Conservation (phyloP, 371 early-diverging fungal species). For the Umbelopsis sp. region DNA sequence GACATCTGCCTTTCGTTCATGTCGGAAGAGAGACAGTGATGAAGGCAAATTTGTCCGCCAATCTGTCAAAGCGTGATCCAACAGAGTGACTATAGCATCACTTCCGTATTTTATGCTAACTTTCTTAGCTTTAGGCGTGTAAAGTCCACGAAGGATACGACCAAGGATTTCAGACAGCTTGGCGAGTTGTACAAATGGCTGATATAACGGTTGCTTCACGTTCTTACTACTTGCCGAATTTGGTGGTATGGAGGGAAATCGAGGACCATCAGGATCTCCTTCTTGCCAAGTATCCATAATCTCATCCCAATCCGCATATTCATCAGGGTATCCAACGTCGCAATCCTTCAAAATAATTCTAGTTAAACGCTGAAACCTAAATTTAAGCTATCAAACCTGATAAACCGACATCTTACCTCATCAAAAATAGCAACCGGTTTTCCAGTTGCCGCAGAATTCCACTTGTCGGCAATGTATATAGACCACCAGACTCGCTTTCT, state of each 20-base stretch:
- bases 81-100: slow-evolving; percentile 48
- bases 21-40: not conserved
- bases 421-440: slow-evolving; percentile 59
- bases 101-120: slow-evolving; percentile 52
- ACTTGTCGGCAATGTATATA: slow-evolving; percentile 63
- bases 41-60: slow-evolving; percentile 35
- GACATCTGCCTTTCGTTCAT: not conserved
- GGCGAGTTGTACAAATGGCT: slow-evolving; percentile 50
- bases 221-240: not conserved
- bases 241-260: slow-evolving; percentile 5
- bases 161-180: slow-evolving; percentile 54
- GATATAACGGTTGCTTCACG: slow-evolving; percentile 42
- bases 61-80: slow-evolving; percentile 46
- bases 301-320: slow-evolving; percentile 47
- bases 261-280: slow-evolving; percentile 9
- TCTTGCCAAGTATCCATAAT: slow-evolving; percentile 39
- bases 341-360: slow-evolving; percentile 28
- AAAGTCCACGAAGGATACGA: slow-evolving; percentile 47
- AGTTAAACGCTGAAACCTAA: not conserved
- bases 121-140: slow-evolving; percentile 52
- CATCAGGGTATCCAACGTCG: slow-evolving; percentile 47
- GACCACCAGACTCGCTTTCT: slow-evolving; percentile 71
- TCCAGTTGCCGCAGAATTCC: slow-evolving; percentile 55
- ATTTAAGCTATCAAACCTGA: too few species aligned
- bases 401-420: slow-evolving; percentile 22